Evolutionary conservation across 75 land plant genomes (phyloP).

Genomic region (Larix kaempferi): DNA sequence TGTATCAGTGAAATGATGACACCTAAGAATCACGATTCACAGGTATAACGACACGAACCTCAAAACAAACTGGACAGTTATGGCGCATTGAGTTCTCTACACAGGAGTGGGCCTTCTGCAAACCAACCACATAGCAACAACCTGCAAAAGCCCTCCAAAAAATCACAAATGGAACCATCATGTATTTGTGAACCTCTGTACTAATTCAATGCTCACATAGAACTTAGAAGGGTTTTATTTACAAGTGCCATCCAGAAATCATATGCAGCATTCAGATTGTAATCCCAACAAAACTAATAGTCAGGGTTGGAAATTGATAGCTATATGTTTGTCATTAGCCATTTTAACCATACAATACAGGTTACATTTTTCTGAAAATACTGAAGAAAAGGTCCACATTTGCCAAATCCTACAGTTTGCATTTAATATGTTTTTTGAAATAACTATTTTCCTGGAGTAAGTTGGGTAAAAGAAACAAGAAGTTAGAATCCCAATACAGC

Average conservation of each 20-base stretch:
- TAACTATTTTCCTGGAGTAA: too few relatives aligned
- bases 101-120: slow-evolving; percentile 65
- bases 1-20: not conserved
- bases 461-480: too few relatives aligned
- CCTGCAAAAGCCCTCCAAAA: slow-evolving; percentile 25
- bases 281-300: too few relatives aligned
- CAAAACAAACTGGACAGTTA: slow-evolving; percentile 92
- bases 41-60: slow-evolving; percentile 34
- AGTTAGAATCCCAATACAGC: too few relatives aligned
- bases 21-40: too few relatives aligned
- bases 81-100: slow-evolving; percentile 96
- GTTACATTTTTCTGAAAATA: too few relatives aligned
- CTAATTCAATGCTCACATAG: not conserved
- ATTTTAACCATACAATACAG: too few relatives aligned
- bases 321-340: too few relatives aligned
- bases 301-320: not conserved
- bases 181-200: not conserved
- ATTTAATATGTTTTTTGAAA: too few relatives aligned
- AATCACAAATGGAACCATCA: not conserved
- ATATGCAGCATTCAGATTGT: not conserved
- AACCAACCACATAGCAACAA: slow-evolving; percentile 68
- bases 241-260: not conserved
- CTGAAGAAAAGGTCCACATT: too few relatives aligned
- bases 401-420: too few relatives aligned
- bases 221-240: slow-evolving; percentile 1